Percentiles rank a stretch among this genome's conserved stretches.
Evolutionary conservation across 306 rosid species (phyloP).

Genomic region (Prosopis cineraria): DNA sequence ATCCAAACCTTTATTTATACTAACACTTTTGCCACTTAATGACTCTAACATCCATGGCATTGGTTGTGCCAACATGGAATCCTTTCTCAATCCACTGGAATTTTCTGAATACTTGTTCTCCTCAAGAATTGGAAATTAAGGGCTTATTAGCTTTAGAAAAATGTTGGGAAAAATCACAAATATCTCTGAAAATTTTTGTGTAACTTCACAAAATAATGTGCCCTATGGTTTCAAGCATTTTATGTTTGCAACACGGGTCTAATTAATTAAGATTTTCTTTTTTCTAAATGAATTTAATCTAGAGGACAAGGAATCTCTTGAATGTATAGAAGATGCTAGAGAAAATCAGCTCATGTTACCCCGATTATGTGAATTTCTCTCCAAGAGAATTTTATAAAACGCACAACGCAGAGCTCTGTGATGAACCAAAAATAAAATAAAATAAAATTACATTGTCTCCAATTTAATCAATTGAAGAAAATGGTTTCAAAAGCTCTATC

Average conservation of each 20-base stretch:
- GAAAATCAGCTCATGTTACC: too few relatives aligned
- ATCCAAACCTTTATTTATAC: neutral
- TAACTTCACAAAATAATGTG: neutral
- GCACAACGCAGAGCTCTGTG: neutral
- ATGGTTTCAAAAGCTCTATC: neutral
- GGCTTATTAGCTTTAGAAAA: neutral
- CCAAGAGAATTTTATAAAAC: neutral
- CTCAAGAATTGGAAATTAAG: neutral
- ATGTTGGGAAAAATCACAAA: neutral
- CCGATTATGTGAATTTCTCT: neutral
- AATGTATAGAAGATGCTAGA: too few relatives aligned
- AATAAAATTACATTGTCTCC: neutral
- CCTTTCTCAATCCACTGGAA: neutral
- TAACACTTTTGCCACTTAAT: neutral
- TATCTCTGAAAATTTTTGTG: too few relatives aligned
- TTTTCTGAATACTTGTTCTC: neutral
- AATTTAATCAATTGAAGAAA: too few relatives aligned
- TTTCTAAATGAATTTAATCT: too few relatives aligned
- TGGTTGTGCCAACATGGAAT: neutral
- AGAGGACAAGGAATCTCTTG: too few relatives aligned
- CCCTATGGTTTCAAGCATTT: neutral
- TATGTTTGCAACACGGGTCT: too few relatives aligned
- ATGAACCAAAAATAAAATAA: neutral
- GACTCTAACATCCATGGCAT: neutral
- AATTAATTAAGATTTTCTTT: too few relatives aligned